Percentiles rank a stretch among this genome's conserved stretches.
These are phyloP conservation scores for Diaporthe nobilis DNA, from an alignment of 2,329 filamentous ascomycete genomes.

Conservation along the genomic window DNA sequence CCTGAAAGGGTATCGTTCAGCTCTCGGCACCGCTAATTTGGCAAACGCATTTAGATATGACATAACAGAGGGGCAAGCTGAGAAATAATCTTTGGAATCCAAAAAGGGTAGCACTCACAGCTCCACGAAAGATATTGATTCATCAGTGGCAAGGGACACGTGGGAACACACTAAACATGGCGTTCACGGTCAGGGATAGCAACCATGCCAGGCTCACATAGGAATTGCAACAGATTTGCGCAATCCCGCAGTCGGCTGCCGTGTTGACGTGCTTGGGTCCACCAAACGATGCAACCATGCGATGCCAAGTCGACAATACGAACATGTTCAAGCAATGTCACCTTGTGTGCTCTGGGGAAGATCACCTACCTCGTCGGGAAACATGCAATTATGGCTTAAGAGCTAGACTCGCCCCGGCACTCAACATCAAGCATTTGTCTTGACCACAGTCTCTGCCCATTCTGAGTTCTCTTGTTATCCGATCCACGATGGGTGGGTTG, in stretches of 20 bases:
- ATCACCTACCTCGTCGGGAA: not conserved
- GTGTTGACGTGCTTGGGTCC: constrained; percentile 12
- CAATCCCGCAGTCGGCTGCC: not conserved
- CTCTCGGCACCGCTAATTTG: not conserved
- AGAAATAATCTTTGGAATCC: no score
- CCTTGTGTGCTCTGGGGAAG: not conserved
- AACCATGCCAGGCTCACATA: not conserved
- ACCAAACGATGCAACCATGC: constrained; percentile 8
- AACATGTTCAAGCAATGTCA: constrained; percentile 11
- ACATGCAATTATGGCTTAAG: not conserved
- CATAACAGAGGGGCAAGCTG: not conserved
- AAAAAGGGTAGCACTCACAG: not conserved
- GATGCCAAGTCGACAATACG: constrained; percentile 15
- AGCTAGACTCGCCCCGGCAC: not conserved
- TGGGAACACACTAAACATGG: not conserved
- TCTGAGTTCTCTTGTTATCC: not conserved
- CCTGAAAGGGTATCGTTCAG: not conserved
- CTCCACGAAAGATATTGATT: not conserved
- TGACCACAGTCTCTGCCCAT: not conserved
- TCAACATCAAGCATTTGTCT: not conserved
- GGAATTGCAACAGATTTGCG: not conserved
- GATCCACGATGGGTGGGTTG: not conserved
- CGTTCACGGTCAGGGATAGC: not conserved
- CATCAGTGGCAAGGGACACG: not conserved
- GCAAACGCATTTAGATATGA: not conserved